Evolutionary conservation across 495 filamentous ascomycete genomes (phyloP).

Genomic region (Penicillium waksmanii): DNA sequence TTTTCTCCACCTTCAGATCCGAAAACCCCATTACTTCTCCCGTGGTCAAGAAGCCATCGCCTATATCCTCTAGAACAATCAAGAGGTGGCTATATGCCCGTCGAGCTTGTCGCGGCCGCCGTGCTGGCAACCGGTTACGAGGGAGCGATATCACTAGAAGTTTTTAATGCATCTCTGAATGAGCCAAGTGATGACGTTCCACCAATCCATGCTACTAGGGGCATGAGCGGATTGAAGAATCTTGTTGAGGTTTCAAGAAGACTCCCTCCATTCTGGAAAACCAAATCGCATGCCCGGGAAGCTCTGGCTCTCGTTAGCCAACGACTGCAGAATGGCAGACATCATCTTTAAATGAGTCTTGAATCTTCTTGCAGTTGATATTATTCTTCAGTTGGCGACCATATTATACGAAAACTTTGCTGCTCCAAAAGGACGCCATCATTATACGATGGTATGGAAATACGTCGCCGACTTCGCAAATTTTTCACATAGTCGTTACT

Average conservation of each 20-base stretch:
- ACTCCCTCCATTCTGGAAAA: too few species aligned
- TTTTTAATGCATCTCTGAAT: conserved; percentile 51
- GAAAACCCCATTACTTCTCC: conserved; percentile 27
- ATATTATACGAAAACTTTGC: too few species aligned
- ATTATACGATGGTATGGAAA: neutral
- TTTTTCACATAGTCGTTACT: too few species aligned
- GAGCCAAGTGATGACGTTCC: conserved; percentile 21
- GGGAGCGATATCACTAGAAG: conserved; percentile 67
- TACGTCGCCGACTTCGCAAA: neutral
- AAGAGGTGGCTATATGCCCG: conserved; percentile 62
- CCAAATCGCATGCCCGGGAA: too few species aligned
- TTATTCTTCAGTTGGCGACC: too few species aligned
- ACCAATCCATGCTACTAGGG: conserved; percentile 28
- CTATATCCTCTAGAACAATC: conserved; percentile 57
- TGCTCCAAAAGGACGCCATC: neutral
- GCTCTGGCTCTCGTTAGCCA: too few species aligned
- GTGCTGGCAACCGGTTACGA: conserved; percentile 65
- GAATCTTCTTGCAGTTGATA: too few species aligned
- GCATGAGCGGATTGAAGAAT: conserved; percentile 13
- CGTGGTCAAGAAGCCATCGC: conserved; percentile 45
- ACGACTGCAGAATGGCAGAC: too few species aligned
- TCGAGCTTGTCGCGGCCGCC: conserved; percentile 60
- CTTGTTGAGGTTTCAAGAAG: too few species aligned
- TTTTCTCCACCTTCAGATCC: conserved; percentile 29
- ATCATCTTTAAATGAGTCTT: too few species aligned